phyloP scores from a whole-genome alignment of 768 basidiomycete species.

The Stropharia rugosoannulata region DNA sequence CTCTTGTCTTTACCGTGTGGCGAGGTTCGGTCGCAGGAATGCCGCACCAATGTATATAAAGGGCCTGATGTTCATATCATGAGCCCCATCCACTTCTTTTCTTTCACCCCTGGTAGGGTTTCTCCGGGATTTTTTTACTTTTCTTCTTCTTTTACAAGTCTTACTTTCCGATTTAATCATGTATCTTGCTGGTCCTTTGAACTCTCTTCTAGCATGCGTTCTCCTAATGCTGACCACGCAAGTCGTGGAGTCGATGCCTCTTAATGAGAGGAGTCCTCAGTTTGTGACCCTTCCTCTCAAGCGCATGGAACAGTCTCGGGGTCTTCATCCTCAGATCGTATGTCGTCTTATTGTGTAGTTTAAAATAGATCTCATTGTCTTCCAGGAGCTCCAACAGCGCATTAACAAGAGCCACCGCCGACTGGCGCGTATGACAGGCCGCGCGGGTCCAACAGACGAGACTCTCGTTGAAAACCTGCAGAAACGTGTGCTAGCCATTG shows the following conservation, averaged over 20 bases:
- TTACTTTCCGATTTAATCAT: slow-evolving; percentile 34
- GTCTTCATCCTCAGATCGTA: slow-evolving; percentile 30
- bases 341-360: neutral
- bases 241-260: slow-evolving; percentile 43
- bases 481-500: slow-evolving; percentile 27
- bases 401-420: slow-evolving; percentile 66
- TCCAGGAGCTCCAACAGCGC: slow-evolving; percentile 68
- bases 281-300: slow-evolving; percentile 44
- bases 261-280: slow-evolving; percentile 28
- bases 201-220: slow-evolving; percentile 52
- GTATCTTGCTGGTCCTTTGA: slow-evolving; percentile 53
- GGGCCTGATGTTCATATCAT: neutral
- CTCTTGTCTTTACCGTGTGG: neutral
- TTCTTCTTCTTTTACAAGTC: slow-evolving; percentile 15
- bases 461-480: slow-evolving; percentile 39
- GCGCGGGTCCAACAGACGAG: slow-evolving; percentile 44
- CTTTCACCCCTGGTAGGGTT: slow-evolving; percentile 20
- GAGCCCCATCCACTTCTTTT: slow-evolving; percentile 8
- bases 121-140: slow-evolving; percentile 19
- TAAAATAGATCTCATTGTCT: neutral
- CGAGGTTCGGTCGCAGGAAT: slow-evolving; percentile 6
- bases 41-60: slow-evolving; percentile 4
- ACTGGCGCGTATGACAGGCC: slow-evolving; percentile 68
- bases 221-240: slow-evolving; percentile 38
- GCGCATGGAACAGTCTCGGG: slow-evolving; percentile 27